A percentile compares a stretch with the other conserved stretches of the same genome.
Conservation (phyloP, 2,329 filamentous ascomycete genomes). For the Fusarium nygamai region DNA sequence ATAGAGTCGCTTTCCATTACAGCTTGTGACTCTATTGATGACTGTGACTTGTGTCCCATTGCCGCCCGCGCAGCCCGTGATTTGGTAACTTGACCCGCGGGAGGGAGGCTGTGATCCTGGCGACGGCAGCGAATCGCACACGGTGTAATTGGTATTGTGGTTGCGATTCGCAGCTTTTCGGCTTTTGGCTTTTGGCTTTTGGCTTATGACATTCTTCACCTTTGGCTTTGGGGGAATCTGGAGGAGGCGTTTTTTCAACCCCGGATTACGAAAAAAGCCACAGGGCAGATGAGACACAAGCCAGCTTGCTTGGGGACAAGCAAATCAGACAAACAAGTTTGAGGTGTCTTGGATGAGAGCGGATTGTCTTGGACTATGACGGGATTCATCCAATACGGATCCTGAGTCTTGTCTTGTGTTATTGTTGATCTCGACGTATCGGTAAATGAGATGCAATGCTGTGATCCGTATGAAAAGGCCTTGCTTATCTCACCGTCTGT, state of each 20-base stretch:
- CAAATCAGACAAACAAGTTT: conserved; percentile 19
- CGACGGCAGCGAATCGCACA: conserved; percentile 18
- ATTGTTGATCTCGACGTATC: conserved; percentile 21
- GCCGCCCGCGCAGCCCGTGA: conserved; percentile 24
- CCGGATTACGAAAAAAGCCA: conserved; percentile 32
- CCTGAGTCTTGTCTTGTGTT: background rate
- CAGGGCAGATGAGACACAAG: conserved; percentile 16
- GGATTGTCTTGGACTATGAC: conserved; percentile 25
- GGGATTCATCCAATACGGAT: conserved; percentile 11
- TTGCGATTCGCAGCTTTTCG: conserved; percentile 14
- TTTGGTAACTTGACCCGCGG: conserved; percentile 21
- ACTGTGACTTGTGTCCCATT: conserved; percentile 27
- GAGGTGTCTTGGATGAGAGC: conserved; percentile 29
- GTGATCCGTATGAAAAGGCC: conserved; percentile 17
- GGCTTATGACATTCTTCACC: background rate
- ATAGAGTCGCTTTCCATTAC: background rate
- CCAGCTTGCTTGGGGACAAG: background rate
- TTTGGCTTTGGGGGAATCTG: background rate
- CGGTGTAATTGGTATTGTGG: conserved; percentile 14
- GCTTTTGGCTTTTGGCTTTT: background rate
- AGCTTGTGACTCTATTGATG: conserved; percentile 33
- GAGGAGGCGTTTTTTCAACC: conserved; percentile 25
- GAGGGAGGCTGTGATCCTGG: conserved; percentile 26
- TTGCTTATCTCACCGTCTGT: conserved; percentile 30
- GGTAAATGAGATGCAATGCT: conserved; percentile 4